A percentile compares a stretch with the other conserved stretches of the same genome.
phyloP scores from a whole-genome alignment of 768 basidiomycete genomes.

The Baorangia bicolor region DNA sequence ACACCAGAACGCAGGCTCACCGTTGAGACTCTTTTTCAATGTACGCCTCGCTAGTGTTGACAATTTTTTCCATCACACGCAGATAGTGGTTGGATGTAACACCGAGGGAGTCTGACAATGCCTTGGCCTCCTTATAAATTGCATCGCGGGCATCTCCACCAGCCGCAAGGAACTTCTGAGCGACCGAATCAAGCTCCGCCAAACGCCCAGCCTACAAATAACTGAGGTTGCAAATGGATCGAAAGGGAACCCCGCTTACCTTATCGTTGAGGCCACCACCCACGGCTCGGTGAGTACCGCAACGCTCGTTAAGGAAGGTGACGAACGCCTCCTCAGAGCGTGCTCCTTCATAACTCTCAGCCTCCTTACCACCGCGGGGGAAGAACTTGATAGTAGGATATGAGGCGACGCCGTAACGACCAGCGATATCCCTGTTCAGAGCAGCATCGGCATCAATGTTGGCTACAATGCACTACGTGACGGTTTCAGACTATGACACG shows the following conservation, averaged over 20 bases:
- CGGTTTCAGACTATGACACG: constrained; percentile 6
- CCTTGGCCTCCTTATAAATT: constrained; percentile 65
- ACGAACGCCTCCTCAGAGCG: constrained; percentile 77
- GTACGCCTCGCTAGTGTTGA: constrained; percentile 69
- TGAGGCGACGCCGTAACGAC: constrained; percentile 68
- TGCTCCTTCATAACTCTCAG: constrained; percentile 65
- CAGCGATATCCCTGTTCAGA: constrained; percentile 68
- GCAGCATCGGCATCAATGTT: constrained; percentile 89
- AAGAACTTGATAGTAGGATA: constrained; percentile 98
- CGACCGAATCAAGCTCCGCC: constrained; percentile 73
- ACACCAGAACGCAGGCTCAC: constrained; percentile 41
- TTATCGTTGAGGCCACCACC: constrained; percentile 78
- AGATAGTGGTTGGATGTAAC: constrained; percentile 73
- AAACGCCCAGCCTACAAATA: constrained; percentile 74
- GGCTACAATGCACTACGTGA: constrained; percentile 75
- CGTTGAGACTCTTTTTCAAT: constrained; percentile 83
- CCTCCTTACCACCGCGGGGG: constrained; percentile 65
- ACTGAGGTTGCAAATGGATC: constrained; percentile 1
- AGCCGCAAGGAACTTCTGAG: constrained; percentile 70
- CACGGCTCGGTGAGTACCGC: constrained; percentile 79
- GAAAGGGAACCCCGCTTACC: constrained; percentile 36
- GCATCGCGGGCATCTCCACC: constrained; percentile 52
- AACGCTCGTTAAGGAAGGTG: constrained; percentile 78
- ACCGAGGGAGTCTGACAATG: constrained; percentile 48
- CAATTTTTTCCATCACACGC: constrained; percentile 86